phyloP scores from a whole-genome alignment of 768 basidiomycete species.

The Flagelloscypha sp. region DNA sequence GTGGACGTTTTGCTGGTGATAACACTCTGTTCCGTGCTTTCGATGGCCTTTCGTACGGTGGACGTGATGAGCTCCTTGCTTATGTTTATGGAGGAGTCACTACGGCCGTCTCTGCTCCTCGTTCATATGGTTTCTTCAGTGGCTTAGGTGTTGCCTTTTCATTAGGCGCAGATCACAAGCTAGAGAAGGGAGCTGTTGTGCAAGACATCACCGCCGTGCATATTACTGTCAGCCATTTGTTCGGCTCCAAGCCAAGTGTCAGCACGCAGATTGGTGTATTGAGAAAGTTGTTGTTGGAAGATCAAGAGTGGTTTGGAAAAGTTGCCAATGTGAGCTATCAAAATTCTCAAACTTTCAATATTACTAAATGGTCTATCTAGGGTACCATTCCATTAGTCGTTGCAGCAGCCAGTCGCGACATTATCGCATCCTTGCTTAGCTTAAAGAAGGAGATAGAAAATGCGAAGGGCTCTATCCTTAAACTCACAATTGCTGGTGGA shows the following conservation, averaged over 20 bases:
- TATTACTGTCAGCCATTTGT: conserved; percentile 38
- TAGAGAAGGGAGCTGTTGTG: conserved; percentile 49
- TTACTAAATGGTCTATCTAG: conserved; percentile 18
- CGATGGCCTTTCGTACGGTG: conserved; percentile 66
- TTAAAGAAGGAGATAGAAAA: conserved; percentile 58
- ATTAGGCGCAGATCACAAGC: conserved; percentile 44
- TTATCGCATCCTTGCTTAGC: conserved; percentile 54
- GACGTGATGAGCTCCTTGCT: conserved; percentile 52
- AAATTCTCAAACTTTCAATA: conserved; percentile 1
- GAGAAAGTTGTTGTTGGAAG: conserved; percentile 38
- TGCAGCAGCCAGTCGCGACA: conserved; percentile 55
- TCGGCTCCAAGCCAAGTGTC: conserved; percentile 36
- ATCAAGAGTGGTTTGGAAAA: conserved; percentile 30
- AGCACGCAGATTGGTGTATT: conserved; percentile 63
- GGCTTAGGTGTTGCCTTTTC: conserved; percentile 56
- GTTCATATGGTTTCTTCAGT: conserved; percentile 36
- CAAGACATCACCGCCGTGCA: conserved; percentile 57
- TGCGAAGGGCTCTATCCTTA: conserved; percentile 29
- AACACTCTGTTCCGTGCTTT: conserved; percentile 50
- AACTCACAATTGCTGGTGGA: conserved; percentile 47
- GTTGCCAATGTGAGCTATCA: conserved; percentile 33
- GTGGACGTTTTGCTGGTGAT: conserved; percentile 37
- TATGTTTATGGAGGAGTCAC: conserved; percentile 63
- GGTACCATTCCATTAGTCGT: conserved; percentile 56
- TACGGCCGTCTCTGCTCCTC: conserved; percentile 48